Conservation (phyloP, 345 rosid genomes). For the Euphorbia tirucalli region DNA sequence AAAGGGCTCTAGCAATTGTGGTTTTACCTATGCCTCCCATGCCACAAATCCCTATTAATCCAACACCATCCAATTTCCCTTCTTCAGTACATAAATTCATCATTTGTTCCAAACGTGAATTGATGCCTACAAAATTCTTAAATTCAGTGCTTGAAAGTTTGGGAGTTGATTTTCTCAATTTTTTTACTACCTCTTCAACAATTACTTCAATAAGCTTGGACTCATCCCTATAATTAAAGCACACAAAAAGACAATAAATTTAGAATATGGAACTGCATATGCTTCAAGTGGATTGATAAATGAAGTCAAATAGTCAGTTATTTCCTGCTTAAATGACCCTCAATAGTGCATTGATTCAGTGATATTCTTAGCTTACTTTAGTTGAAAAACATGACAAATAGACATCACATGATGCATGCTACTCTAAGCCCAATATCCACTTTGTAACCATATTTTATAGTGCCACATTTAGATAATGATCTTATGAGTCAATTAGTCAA, state of each 20-base stretch:
- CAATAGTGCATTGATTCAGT: background rate
- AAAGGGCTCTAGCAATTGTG: slow-evolving; percentile 12
- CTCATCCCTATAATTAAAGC: slow-evolving; percentile 9
- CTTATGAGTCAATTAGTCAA: background rate
- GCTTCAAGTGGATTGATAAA: background rate
- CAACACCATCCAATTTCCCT: slow-evolving; percentile 3
- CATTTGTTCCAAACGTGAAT: slow-evolving; percentile 13
- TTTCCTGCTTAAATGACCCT: background rate
- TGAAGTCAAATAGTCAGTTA: background rate
- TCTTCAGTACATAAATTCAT: background rate
- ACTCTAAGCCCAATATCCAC: no score
- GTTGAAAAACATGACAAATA: background rate
- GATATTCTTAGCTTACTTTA: background rate
- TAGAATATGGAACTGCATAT: background rate
- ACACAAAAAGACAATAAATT: background rate
- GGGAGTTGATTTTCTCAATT: slow-evolving; percentile 4
- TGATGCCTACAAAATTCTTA: slow-evolving; percentile 10
- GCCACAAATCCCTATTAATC: slow-evolving; percentile 12
- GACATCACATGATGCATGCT: background rate
- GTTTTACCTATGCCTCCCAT: slow-evolving; percentile 23
- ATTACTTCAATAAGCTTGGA: slow-evolving; percentile 16
- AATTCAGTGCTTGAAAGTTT: background rate
- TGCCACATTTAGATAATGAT: background rate
- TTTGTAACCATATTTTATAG: no score
- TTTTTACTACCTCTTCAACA: background rate